Evolutionary conservation across 106 monocot genomes (phyloP).

Genomic region (Phalaenopsis equestris): DNA sequence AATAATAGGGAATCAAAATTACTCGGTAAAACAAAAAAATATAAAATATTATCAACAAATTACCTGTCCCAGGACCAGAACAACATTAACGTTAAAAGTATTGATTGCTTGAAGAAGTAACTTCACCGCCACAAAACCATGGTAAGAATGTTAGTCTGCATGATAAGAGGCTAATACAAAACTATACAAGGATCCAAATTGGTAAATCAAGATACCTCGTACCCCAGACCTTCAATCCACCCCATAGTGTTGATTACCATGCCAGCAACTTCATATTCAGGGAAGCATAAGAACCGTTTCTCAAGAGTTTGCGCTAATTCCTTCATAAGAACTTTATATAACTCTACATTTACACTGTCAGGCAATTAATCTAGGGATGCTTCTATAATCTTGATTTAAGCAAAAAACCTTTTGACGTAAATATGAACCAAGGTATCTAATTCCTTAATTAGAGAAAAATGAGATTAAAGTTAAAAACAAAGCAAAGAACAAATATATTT

Average conservation of each 20-base stretch:
- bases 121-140: slow-evolving; percentile 21
- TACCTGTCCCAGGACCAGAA: slow-evolving; percentile 91
- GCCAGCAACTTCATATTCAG: slow-evolving; percentile 89
- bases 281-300: slow-evolving; percentile 68
- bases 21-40: background rate
- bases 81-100: slow-evolving; percentile 63
- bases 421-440: background rate
- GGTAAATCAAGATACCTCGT: slow-evolving; percentile 46
- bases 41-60: background rate
- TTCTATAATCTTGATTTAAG: background rate
- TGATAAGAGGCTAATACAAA: background rate
- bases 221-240: slow-evolving; percentile 94
- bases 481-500: too few relatives aligned
- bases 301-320: slow-evolving; percentile 82
- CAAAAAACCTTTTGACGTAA: background rate
- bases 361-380: slow-evolving; percentile 3
- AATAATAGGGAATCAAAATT: background rate
- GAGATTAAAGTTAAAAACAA: background rate
- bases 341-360: slow-evolving; percentile 74
- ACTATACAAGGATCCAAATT: background rate
- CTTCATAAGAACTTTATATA: slow-evolving; percentile 83
- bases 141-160: background rate
- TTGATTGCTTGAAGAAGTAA: slow-evolving; percentile 78
- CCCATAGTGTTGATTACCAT: slow-evolving; percentile 99
- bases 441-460: background rate